Conservation (phyloP, 805 yeast species). For the Sporopachydermia lactativora region DNA sequence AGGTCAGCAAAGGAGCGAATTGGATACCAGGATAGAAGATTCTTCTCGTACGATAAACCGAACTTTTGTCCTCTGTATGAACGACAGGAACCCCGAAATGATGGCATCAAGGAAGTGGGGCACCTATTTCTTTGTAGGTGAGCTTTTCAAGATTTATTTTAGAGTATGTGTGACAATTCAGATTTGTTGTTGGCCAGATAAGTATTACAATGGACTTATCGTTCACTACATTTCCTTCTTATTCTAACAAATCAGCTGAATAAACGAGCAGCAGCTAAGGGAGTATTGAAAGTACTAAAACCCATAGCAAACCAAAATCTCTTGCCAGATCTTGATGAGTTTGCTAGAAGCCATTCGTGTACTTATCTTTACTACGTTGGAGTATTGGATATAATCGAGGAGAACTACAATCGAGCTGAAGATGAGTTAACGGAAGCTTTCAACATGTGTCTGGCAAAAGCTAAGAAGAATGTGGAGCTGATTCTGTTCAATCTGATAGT, state of each 20-base stretch:
- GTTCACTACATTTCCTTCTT: no score
- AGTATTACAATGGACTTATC: no score
- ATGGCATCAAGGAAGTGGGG: conserved; percentile 40
- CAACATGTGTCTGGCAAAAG: conserved; percentile 15
- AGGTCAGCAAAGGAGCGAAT: background rate
- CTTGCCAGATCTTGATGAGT: conserved; percentile 33
- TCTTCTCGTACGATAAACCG: conserved; percentile 55
- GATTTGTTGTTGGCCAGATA: no score
- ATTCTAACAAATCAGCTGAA: no score
- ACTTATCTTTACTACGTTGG: conserved; percentile 60
- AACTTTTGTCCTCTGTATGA: conserved; percentile 63
- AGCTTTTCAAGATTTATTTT: conserved; percentile 57
- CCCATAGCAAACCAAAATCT: conserved; percentile 30
- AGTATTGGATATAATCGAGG: conserved; percentile 48
- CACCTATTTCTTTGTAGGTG: conserved; percentile 56
- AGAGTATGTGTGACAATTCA: conserved; percentile 10
- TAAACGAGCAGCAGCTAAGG: conserved; percentile 60
- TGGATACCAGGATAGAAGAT: conserved; percentile 24
- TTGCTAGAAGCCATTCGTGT: conserved; percentile 39
- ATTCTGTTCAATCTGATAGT: conserved; percentile 55
- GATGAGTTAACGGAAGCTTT: conserved; percentile 39
- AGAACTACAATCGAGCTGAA: conserved; percentile 39
- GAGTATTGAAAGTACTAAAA: conserved; percentile 54
- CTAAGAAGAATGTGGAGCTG: conserved; percentile 23
- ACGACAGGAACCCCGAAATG: conserved; percentile 52